Conservation (phyloP, 495 filamentous ascomycete genomes). For the Penicillium soppii region DNA sequence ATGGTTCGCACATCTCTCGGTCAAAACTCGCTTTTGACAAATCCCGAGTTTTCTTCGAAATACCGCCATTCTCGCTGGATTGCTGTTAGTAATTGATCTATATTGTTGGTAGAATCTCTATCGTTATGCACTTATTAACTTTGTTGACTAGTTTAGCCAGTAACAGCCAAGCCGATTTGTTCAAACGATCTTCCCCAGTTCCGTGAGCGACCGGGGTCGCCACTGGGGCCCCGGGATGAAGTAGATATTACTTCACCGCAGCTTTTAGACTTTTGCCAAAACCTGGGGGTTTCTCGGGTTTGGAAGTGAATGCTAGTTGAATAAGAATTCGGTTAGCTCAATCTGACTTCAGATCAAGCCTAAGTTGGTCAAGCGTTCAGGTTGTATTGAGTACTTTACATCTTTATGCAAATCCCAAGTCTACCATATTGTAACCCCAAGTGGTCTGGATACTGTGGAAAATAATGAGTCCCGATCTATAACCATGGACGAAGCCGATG, state of each 20-base stretch:
- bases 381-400: not conserved
- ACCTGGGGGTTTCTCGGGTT: not conserved
- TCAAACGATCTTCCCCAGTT: not conserved
- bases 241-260: not conserved
- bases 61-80: not conserved
- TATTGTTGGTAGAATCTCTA: not conserved
- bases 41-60: not conserved
- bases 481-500: not conserved
- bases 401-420: not conserved
- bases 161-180: no score
- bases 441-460: not conserved
- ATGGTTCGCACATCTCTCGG: conserved; percentile 30
- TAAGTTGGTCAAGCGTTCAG: not conserved
- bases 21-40: conserved; percentile 31
- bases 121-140: no score
- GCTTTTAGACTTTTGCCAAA: not conserved
- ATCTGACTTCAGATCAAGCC: not conserved
- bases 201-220: conserved; percentile 9
- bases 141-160: no score
- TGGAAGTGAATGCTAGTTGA: not conserved
- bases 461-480: not conserved
- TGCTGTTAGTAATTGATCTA: not conserved
- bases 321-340: not conserved
- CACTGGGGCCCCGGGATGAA: no score
- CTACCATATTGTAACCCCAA: not conserved